Conservation (phyloP, 2,329 filamentous ascomycete genomes). For the Cladosporium cucumerinum region DNA sequence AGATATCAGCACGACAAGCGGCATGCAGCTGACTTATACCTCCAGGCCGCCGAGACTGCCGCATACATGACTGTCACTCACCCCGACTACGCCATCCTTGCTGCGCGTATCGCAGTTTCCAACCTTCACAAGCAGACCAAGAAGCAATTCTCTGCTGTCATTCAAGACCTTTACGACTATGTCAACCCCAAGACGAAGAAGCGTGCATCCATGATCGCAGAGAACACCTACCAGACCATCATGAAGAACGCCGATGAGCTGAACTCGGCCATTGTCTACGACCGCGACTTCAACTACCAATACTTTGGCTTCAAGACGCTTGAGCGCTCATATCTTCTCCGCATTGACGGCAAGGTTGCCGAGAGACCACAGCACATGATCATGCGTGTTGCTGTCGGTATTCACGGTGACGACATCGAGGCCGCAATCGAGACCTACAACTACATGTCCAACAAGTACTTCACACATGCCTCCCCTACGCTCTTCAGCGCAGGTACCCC, state of each 20-base stretch:
- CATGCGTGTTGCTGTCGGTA: conserved; percentile 97
- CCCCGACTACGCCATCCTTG: conserved; percentile 97
- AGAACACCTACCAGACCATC: conserved; percentile 84
- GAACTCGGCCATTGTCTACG: conserved; percentile 98
- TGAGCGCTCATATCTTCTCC: conserved; percentile 94
- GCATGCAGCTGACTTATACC: conserved; percentile 9
- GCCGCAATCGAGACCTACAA: conserved; percentile 97
- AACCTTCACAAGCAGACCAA: conserved; percentile 99
- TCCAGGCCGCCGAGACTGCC: conserved; percentile 91
- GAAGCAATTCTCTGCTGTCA: conserved; percentile 97
- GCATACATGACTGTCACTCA: conserved; percentile 99
- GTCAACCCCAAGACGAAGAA: conserved; percentile 88
- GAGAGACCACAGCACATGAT: conserved; percentile 99
- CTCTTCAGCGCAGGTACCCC: conserved; percentile 98
- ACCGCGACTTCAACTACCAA: conserved; percentile 99
- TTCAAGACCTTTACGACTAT: conserved; percentile 92
- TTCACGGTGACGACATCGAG: conserved; percentile 93
- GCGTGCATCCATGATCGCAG: conserved; percentile 88
- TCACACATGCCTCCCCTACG: conserved; percentile 96
- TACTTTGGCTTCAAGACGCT: conserved; percentile 99
- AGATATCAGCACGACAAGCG: background rate
- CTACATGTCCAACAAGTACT: conserved; percentile 97
- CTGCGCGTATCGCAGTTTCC: conserved; percentile 95
- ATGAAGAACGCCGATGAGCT: conserved; percentile 96
- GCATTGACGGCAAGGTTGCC: conserved; percentile 91